A percentile compares a stretch with the other conserved stretches of the same genome.
These are phyloP conservation scores for Schizothecium vesticola DNA, from an alignment of 495 filamentous ascomycete genomes.

Conservation along the genomic window DNA sequence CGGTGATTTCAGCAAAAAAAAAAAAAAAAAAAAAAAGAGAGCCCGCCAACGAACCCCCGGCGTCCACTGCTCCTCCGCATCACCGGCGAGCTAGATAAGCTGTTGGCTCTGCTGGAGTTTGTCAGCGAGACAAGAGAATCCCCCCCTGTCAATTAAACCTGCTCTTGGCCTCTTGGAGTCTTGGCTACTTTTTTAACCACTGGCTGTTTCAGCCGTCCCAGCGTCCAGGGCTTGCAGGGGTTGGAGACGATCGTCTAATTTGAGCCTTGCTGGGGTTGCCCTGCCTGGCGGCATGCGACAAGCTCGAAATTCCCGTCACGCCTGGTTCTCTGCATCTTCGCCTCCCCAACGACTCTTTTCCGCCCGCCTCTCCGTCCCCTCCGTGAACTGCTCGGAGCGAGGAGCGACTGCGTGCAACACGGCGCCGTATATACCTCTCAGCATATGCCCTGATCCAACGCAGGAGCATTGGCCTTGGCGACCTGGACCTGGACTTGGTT, in stretches of 20 bases:
- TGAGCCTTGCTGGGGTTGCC: conserved; percentile 19
- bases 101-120: not conserved
- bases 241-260: conserved; percentile 26
- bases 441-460: not conserved
- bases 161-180: not conserved
- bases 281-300: conserved; percentile 12
- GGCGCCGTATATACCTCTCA: not conserved
- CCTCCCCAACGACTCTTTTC: not conserved
- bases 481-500: not conserved
- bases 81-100: not conserved
- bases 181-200: conserved; percentile 25
- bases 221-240: conserved; percentile 18
- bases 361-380: not conserved
- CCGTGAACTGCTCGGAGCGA: not conserved
- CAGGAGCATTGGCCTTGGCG: not conserved
- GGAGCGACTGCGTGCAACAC: not conserved
- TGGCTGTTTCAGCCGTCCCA: conserved; percentile 30
- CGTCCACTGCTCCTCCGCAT: not conserved
- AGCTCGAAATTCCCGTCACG: conserved; percentile 15
- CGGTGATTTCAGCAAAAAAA: not conserved
- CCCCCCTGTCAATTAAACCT: conserved; percentile 14
- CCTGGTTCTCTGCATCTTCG: not conserved
- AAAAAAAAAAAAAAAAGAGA: too few species aligned
- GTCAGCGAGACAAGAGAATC: not conserved
- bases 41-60: too few species aligned